Evolutionary conservation across 179 eudicot genomes (phyloP), one percentile per base, ranked within the genome.

Genomic region (Gypsophila paniculata): DNA sequence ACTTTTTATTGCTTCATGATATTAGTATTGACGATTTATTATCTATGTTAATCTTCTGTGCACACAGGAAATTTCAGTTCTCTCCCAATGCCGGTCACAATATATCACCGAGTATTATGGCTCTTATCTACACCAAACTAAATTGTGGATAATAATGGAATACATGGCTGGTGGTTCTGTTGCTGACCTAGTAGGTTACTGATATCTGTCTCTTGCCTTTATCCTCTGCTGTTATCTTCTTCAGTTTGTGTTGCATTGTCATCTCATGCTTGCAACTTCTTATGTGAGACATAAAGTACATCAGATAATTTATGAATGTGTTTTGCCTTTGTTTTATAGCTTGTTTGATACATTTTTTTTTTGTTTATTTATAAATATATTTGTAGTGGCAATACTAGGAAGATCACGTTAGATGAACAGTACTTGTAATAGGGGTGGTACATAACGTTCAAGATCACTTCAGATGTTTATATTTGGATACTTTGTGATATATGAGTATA

Each of bases 111-210:
- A 91, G 76, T 93, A 93, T 76, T 93, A 93, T 78, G 90, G 93
- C 38, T 93, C 98, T 59, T 86, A 85, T 74, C 88, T 93, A 63
- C 88, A 93, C 55, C 96, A 93, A 85, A 89, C 98, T 61, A 93
- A 89, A 79, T 80, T 93, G 49, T 91, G 92, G 92, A 93, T 93
- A 75, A 86, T 91, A 77, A 93, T 93, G 98, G 98, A 93, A 76
- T 93, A 87, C 85, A 93, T 93, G 98, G 96, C 98, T 76, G 98
- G 98, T 74, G 98, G 98, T 69, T 93, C 98, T 64, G 98, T 93
- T 76, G 98, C 98, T 75, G 98, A 93, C 83, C 80, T 93, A 73
- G 98, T 93, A 89, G 66, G 90, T 87, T 66, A 78, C 83, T 73
- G 9, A 64, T 72, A 46, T 66, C 75, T 68, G 55, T 67, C 63